Percentiles rank a stretch among this genome's conserved stretches.
Evolutionary conservation across 2,329 filamentous ascomycete genomes (phyloP).

Genomic region (Fusarium musae): DNA sequence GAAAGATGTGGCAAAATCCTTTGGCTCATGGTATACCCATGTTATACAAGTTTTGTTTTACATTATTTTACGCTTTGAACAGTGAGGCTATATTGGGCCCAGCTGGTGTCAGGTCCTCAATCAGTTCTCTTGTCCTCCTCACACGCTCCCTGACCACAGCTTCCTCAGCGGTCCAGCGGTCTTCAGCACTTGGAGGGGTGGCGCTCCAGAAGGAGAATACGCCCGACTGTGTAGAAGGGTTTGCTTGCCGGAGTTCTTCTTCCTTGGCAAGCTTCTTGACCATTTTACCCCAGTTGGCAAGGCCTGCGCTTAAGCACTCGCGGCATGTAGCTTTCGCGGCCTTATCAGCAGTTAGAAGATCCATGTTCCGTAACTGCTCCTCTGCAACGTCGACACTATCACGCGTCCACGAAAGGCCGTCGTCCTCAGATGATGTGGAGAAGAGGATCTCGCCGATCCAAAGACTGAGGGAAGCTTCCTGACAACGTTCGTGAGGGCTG

Average conservation of each 20-base stretch:
- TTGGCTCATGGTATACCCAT: constrained; percentile 1
- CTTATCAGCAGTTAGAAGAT: constrained; percentile 40
- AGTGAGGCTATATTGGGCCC: constrained; percentile 48
- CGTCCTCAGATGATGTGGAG: constrained; percentile 68
- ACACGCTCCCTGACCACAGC: constrained; percentile 64
- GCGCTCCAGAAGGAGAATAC: constrained; percentile 54
- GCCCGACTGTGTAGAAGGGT: constrained; percentile 37
- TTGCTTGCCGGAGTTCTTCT: constrained; percentile 57
- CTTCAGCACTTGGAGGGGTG: constrained; percentile 49
- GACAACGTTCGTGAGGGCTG: constrained; percentile 74
- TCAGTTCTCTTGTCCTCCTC: constrained; percentile 61
- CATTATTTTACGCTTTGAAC: constrained; percentile 53
- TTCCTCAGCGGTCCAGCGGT: constrained; percentile 66
- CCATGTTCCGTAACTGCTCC: constrained; percentile 66
- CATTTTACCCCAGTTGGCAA: constrained; percentile 88
- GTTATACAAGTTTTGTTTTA: constrained; percentile 4
- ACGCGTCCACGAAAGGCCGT: constrained; percentile 88
- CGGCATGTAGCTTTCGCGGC: constrained; percentile 68
- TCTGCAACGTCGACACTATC: constrained; percentile 87
- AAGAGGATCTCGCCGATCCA: constrained; percentile 96
- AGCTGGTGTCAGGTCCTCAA: constrained; percentile 60
- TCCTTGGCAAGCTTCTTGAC: constrained; percentile 70
- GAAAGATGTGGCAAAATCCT: constrained; percentile 32
- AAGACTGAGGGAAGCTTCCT: constrained; percentile 86
- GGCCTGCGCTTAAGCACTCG: constrained; percentile 79